These are phyloP conservation scores for Mycena capillaripes DNA, from an alignment of 768 basidiomycete genomes.

Conservation along the genomic window DNA sequence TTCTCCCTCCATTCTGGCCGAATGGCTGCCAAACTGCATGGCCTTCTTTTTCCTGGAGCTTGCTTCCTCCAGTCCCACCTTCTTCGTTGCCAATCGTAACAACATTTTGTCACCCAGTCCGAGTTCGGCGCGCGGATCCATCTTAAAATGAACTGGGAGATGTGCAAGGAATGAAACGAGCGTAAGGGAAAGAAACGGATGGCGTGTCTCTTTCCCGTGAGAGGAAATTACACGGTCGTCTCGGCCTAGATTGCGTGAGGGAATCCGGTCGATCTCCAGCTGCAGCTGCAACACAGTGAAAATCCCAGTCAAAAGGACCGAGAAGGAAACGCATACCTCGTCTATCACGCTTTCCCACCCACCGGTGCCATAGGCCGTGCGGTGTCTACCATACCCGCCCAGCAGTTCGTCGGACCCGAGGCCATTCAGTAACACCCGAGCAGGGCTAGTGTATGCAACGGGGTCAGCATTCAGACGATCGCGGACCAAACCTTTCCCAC, in stretches of 20 bases:
- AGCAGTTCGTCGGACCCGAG: conserved; percentile 96
- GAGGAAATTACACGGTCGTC: conserved; percentile 96
- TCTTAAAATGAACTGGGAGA: conserved; percentile 86
- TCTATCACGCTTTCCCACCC: conserved; percentile 85
- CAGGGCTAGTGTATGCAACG: conserved; percentile 74
- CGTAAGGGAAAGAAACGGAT: conserved; percentile 89
- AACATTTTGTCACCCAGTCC: conserved; percentile 94
- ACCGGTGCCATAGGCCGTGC: conserved; percentile 74
- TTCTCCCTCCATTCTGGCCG: conserved; percentile 85
- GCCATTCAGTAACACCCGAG: conserved; percentile 90
- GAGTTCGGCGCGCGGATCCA: conserved; percentile 80
- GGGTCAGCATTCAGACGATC: conserved; percentile 49
- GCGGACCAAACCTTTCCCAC: conserved; percentile 76
- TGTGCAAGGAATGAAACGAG: conserved; percentile 83
- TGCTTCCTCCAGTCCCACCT: conserved; percentile 83
- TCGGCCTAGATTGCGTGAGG: conserved; percentile 90
- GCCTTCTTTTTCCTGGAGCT: conserved; percentile 89
- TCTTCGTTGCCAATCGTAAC: conserved; percentile 76
- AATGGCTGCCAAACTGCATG: conserved; percentile 96
- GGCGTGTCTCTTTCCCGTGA: conserved; percentile 92
- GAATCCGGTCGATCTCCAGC: conserved; percentile 89
- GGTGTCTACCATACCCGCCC: conserved; percentile 94
- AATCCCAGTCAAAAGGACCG: background rate
- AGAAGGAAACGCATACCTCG: conserved; percentile 76
- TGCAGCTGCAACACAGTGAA: conserved; percentile 73